These are phyloP conservation scores for Stellera chamaejasme DNA, from an alignment of 345 rosid species.

Conservation along the genomic window DNA sequence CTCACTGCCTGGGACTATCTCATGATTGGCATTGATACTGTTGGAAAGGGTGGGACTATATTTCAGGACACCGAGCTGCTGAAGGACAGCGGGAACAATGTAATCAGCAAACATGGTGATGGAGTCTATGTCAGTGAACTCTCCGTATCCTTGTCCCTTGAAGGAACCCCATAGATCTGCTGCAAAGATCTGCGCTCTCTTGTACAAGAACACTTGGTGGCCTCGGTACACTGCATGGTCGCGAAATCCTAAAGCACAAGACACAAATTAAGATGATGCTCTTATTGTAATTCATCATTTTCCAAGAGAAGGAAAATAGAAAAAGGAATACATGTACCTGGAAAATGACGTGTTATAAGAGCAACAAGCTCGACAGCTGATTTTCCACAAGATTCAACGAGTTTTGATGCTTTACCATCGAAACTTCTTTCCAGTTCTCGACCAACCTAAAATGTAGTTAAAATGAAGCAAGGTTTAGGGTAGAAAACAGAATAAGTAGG, in stretches of 20 bases:
- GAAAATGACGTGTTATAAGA: slow-evolving; percentile 56
- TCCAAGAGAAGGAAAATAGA: not conserved
- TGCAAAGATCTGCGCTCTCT: slow-evolving; percentile 80
- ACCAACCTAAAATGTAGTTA: slow-evolving; percentile 41
- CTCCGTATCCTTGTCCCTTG: slow-evolving; percentile 69
- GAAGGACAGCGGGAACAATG: slow-evolving; percentile 69
- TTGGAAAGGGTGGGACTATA: slow-evolving; percentile 47
- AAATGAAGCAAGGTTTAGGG: too few relatives aligned
- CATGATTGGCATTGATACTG: slow-evolving; percentile 32
- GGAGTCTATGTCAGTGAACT: slow-evolving; percentile 51
- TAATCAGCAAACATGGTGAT: slow-evolving; percentile 82
- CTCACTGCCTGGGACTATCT: slow-evolving; percentile 62
- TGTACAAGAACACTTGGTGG: slow-evolving; percentile 65
- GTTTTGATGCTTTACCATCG: slow-evolving; percentile 59
- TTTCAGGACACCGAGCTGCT: slow-evolving; percentile 66
- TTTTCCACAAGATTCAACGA: slow-evolving; percentile 59
- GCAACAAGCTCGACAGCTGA: slow-evolving; percentile 72
- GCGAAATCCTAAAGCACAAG: slow-evolving; percentile 41
- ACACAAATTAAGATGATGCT: not conserved
- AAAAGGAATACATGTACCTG: slow-evolving; percentile 30
- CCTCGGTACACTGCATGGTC: slow-evolving; percentile 78
- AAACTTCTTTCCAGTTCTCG: slow-evolving; percentile 58
- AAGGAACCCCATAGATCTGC: slow-evolving; percentile 82
- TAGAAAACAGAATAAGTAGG: slow-evolving; percentile 1
- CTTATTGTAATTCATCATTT: too few relatives aligned